Conservation (phyloP, 805 yeast species). For the Kluyveromyces wickerhamii region DNA sequence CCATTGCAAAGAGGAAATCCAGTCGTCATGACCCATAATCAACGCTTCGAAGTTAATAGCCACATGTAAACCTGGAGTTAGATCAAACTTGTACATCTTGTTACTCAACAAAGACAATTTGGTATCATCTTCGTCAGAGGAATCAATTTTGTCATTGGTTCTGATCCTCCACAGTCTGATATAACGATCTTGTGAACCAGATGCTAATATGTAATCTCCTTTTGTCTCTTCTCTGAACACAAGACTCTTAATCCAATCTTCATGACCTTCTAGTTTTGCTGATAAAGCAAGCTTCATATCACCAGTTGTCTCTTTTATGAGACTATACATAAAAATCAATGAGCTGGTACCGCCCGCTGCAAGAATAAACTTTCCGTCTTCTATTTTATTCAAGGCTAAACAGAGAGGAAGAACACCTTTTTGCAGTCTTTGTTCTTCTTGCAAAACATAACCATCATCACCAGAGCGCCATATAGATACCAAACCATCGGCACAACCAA, state of each 20-base stretch:
- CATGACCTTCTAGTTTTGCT: slow-evolving; percentile 77
- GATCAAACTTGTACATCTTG: slow-evolving; percentile 57
- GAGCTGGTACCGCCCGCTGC: slow-evolving; percentile 69
- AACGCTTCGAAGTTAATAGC: slow-evolving; percentile 83
- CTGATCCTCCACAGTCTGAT: slow-evolving; percentile 82
- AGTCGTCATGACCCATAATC: slow-evolving; percentile 96
- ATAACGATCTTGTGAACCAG: slow-evolving; percentile 89
- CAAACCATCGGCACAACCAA: slow-evolving; percentile 60
- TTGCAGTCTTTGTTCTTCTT: slow-evolving; percentile 19
- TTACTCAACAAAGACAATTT: slow-evolving; percentile 54
- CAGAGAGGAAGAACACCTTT: slow-evolving; percentile 24
- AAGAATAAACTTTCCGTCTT: slow-evolving; percentile 35
- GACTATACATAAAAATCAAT: slow-evolving; percentile 46
- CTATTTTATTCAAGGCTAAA: slow-evolving; percentile 19
- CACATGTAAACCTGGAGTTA: slow-evolving; percentile 32
- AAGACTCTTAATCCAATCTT: slow-evolving; percentile 87
- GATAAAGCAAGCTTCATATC: slow-evolving; percentile 22
- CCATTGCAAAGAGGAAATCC: slow-evolving; percentile 87
- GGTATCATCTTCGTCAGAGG: slow-evolving; percentile 39
- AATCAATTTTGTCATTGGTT: slow-evolving; percentile 46
- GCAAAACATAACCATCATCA: slow-evolving; percentile 13
- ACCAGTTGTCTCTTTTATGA: slow-evolving; percentile 19
- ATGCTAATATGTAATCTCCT: slow-evolving; percentile 61
- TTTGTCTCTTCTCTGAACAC: slow-evolving; percentile 44
- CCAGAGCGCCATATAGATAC: slow-evolving; percentile 42